Evolutionary conservation across 805 yeast genomes (phyloP).

Genomic region (Nakazawaea sp.): DNA sequence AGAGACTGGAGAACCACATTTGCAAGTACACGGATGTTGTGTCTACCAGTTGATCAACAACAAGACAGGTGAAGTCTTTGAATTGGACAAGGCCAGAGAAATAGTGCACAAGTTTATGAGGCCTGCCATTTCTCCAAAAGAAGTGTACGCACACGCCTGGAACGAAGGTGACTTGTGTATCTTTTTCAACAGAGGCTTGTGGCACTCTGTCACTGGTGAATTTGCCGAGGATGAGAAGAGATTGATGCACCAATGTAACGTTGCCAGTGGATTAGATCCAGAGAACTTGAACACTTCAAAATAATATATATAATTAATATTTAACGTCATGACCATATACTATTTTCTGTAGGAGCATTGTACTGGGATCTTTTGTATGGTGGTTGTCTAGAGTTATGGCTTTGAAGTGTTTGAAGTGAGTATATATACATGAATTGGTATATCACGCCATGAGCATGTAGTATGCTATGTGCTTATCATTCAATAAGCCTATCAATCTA

Average conservation of each 20-base stretch:
- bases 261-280: conserved; percentile 80
- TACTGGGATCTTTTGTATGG: too few relatives aligned
- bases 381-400: too few relatives aligned
- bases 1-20: conserved; percentile 71
- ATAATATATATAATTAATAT: too few relatives aligned
- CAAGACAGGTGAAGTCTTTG: conserved; percentile 52
- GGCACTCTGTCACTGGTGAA: conserved; percentile 91
- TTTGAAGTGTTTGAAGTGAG: too few relatives aligned
- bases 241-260: conserved; percentile 91
- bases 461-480: too few relatives aligned
- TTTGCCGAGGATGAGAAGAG: conserved; percentile 72
- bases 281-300: conserved; percentile 6
- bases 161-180: conserved; percentile 76
- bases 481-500: too few relatives aligned
- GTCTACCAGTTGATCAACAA: conserved; percentile 53
- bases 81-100: conserved; percentile 66
- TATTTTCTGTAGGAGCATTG: too few relatives aligned
- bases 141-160: conserved; percentile 82
- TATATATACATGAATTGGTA: too few relatives aligned
- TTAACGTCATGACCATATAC: too few relatives aligned
- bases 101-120: conserved; percentile 72
- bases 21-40: conserved; percentile 88
- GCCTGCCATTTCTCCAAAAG: conserved; percentile 71
- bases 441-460: too few relatives aligned
- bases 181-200: conserved; percentile 83